These are phyloP conservation scores for Paecilomyces formosus DNA, from an alignment of 2,329 filamentous ascomycete species.

Conservation along the genomic window DNA sequence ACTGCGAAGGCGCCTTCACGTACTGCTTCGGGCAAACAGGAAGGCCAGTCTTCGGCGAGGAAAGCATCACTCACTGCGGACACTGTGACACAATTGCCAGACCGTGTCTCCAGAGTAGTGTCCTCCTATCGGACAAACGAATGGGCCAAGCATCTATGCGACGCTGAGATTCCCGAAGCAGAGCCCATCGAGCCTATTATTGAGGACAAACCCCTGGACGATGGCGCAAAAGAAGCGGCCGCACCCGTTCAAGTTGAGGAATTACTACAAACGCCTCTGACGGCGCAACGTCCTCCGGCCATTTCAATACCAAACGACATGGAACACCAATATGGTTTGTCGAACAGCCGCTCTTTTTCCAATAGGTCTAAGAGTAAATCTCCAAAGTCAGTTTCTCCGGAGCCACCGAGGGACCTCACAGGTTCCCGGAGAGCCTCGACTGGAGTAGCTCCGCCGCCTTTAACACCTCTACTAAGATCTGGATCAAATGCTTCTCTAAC, in stretches of 20 bases:
- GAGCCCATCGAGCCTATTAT: conserved; percentile 39
- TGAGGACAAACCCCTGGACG: conserved; percentile 24
- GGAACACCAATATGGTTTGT: conserved; percentile 7
- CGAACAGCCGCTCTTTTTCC: conserved; percentile 10
- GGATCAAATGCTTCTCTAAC: neutral
- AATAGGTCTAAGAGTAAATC: conserved; percentile 5
- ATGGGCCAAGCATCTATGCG: conserved; percentile 84
- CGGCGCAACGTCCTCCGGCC: conserved; percentile 38
- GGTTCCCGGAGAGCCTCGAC: neutral
- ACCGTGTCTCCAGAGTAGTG: conserved; percentile 67
- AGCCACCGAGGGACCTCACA: neutral
- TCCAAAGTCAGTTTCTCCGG: neutral
- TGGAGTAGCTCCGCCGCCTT: conserved; percentile 1
- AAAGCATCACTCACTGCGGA: conserved; percentile 22
- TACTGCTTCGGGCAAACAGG: conserved; percentile 1
- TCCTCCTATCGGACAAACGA: conserved; percentile 86
- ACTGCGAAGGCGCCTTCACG: neutral
- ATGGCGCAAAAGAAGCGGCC: conserved; percentile 39
- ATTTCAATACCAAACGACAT: conserved; percentile 11
- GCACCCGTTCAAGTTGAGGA: conserved; percentile 58
- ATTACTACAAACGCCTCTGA: conserved; percentile 56
- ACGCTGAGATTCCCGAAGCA: conserved; percentile 65
- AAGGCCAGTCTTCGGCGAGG: conserved; percentile 9
- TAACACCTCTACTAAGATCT: conserved; percentile 1
- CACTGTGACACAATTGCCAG: conserved; percentile 53